Evolutionary conservation across 345 rosid genomes (phyloP).

Genomic region (Ailanthus altissimus): DNA sequence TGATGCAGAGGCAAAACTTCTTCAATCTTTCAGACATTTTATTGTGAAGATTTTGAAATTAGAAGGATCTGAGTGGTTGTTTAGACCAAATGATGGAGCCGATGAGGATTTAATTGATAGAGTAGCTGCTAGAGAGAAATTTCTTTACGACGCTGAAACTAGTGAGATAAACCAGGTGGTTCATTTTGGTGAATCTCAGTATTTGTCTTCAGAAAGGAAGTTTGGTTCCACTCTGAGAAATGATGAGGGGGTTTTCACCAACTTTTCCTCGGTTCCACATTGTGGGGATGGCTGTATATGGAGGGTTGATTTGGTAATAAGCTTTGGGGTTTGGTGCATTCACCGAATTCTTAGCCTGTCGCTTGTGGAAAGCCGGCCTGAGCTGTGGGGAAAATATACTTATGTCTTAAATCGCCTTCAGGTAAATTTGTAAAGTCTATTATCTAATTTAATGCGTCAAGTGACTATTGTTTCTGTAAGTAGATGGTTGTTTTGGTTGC

Average conservation of each 20-base stretch:
- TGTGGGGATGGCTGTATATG: constrained; percentile 96
- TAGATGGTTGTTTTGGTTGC: constrained; percentile 5
- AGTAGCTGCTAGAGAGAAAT: constrained; percentile 89
- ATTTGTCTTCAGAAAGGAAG: constrained; percentile 37
- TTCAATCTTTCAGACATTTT: constrained; percentile 76
- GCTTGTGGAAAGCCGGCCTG: constrained; percentile 96
- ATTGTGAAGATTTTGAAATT: constrained; percentile 73
- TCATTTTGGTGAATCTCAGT: constrained; percentile 49
- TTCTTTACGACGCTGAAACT: constrained; percentile 70
- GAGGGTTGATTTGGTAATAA: constrained; percentile 72
- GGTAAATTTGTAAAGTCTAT: constrained; percentile 43
- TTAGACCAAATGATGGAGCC: constrained; percentile 77
- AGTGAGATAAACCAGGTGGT: constrained; percentile 53
- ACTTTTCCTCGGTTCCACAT: constrained; percentile 66
- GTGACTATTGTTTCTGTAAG: background rate
- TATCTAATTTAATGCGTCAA: background rate
- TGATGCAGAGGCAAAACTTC: constrained; percentile 78
- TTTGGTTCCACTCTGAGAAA: constrained; percentile 29
- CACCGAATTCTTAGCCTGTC: constrained; percentile 88
- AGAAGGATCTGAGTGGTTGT: constrained; percentile 97
- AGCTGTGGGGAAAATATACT: constrained; percentile 98
- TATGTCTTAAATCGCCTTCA: constrained; percentile 94
- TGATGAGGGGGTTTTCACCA: constrained; percentile 32
- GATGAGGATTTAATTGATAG: constrained; percentile 90
- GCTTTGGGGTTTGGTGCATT: constrained; percentile 99